Evolutionary conservation across 2,329 filamentous ascomycete genomes (phyloP).

Genomic region (Arthrobotrys sinensis): DNA sequence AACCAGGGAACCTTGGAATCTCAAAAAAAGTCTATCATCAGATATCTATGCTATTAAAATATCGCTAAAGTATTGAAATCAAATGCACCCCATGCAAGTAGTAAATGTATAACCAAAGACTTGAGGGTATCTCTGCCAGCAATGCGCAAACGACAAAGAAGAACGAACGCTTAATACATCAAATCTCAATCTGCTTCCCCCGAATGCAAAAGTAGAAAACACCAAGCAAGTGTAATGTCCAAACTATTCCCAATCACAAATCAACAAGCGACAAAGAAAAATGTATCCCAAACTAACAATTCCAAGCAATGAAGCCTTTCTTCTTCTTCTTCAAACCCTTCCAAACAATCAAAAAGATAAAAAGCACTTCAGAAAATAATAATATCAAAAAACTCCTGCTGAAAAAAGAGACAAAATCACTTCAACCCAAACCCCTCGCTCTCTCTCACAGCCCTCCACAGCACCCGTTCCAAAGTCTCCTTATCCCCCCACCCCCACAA

Average conservation of each 20-base stretch:
- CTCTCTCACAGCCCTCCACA: constrained; percentile 90
- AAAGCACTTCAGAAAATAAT: neutral
- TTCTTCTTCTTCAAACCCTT: neutral
- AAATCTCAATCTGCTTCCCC: neutral
- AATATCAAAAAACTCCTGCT: neutral
- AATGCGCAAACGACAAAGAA: constrained; percentile 1
- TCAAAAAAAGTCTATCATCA: no score
- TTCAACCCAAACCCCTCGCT: constrained; percentile 95
- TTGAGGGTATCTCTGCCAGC: neutral
- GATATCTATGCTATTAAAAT: no score
- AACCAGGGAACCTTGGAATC: no score
- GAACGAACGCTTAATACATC: neutral
- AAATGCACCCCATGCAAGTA: neutral
- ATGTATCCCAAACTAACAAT: neutral
- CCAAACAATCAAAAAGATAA: neutral
- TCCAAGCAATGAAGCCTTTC: neutral
- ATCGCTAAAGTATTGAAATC: neutral
- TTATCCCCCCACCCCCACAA: constrained; percentile 80
- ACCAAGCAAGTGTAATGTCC: neutral
- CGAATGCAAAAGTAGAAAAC: constrained; percentile 1
- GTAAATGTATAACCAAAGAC: neutral
- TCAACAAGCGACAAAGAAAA: constrained; percentile 7
- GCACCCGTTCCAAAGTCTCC: constrained; percentile 77
- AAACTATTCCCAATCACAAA: constrained; percentile 7
- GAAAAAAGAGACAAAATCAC: constrained; percentile 67